phyloP scores from a whole-genome alignment of 129 eudicot species.

The Sambucus nigra region DNA sequence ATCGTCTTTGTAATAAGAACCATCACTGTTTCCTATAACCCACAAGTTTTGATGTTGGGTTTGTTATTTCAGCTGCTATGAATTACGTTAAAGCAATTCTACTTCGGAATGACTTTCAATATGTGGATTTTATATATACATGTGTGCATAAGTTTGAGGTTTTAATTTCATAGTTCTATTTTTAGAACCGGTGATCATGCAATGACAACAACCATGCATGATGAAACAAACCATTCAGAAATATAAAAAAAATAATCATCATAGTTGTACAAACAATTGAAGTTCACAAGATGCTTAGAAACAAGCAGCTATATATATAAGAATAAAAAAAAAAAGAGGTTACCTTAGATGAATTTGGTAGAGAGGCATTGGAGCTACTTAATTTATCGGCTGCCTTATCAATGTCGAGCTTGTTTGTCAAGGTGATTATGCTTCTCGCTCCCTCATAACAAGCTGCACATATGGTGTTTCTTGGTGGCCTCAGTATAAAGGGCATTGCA shows the following conservation, averaged over 20 bases:
- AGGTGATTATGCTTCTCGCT: conserved; percentile 69
- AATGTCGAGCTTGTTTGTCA: conserved; percentile 49
- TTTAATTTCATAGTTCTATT: too few species aligned
- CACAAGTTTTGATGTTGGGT: too few species aligned
- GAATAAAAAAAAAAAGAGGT: not conserved
- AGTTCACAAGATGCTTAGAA: not conserved
- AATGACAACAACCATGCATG: too few species aligned
- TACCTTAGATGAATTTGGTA: conserved; percentile 70
- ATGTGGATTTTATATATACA: too few species aligned
- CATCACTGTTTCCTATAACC: too few species aligned
- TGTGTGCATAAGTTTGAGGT: too few species aligned
- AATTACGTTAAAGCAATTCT: too few species aligned
- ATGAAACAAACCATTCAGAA: not conserved
- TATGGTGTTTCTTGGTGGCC: conserved; percentile 94
- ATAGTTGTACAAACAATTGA: too few species aligned
- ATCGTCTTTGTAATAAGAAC: too few species aligned
- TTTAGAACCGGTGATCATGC: too few species aligned
- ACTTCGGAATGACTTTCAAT: too few species aligned
- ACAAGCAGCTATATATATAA: not conserved
- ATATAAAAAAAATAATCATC: not conserved
- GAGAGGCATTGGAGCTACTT: conserved; percentile 8
- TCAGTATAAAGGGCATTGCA: conserved; percentile 73
- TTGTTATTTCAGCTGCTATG: too few species aligned
- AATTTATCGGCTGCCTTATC: conserved; percentile 31
- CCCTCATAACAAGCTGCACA: conserved; percentile 93